phyloP scores from a whole-genome alignment of 1,284 basidiomycete genomes.

The Amylostereum chailletii region DNA sequence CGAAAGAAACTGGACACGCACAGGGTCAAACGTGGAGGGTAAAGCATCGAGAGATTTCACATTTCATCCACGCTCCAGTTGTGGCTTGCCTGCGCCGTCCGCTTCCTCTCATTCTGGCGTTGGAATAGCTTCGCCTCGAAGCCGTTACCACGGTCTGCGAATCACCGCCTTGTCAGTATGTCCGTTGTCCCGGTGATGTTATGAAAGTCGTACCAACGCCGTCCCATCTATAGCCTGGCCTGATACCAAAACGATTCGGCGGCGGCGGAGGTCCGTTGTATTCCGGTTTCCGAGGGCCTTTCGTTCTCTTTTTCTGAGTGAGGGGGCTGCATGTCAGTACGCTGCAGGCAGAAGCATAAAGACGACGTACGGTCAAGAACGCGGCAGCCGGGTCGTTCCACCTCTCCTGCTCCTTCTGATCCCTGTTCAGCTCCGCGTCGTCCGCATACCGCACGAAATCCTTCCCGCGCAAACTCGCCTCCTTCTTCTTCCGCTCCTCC shows the following conservation, averaged over 20 bases:
- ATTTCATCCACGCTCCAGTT: slow-evolving; percentile 88
- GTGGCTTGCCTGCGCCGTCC: slow-evolving; percentile 65
- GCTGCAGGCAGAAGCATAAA: neutral
- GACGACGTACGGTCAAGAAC: slow-evolving; percentile 73
- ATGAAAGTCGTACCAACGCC: slow-evolving; percentile 67
- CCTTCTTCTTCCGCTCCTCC: slow-evolving; percentile 53
- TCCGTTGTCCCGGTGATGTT: neutral
- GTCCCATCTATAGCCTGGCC: slow-evolving; percentile 95
- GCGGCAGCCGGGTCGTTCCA: slow-evolving; percentile 96
- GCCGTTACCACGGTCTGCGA: slow-evolving; percentile 80
- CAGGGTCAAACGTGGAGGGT: neutral
- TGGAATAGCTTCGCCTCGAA: slow-evolving; percentile 93
- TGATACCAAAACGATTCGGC: slow-evolving; percentile 92
- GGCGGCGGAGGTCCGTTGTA: slow-evolving; percentile 85
- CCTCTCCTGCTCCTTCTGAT: slow-evolving; percentile 68
- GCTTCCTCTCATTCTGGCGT: slow-evolving; percentile 64
- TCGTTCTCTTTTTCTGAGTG: slow-evolving; percentile 61
- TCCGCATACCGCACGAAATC: slow-evolving; percentile 76
- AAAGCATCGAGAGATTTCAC: slow-evolving; percentile 31
- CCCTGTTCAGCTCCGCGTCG: slow-evolving; percentile 80
- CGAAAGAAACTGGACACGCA: neutral
- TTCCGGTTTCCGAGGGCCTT: slow-evolving; percentile 73
- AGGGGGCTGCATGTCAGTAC: slow-evolving; percentile 2
- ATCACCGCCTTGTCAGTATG: slow-evolving; percentile 7
- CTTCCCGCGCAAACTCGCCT: slow-evolving; percentile 57